Conservation (phyloP, 345 rosid genomes). For the Rhodomyrtus tomentosa region DNA sequence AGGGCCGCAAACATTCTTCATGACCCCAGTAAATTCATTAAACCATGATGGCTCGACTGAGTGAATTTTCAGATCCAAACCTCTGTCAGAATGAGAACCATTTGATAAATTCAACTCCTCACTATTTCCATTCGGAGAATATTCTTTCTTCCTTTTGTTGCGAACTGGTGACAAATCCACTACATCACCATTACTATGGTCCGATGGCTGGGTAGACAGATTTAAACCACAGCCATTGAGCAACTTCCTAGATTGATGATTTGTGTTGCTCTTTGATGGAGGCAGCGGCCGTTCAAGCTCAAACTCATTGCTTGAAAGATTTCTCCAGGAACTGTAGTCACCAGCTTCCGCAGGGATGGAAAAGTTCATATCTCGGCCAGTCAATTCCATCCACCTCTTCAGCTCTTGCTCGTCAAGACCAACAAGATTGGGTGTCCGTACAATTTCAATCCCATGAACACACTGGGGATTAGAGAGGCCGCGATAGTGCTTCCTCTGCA, state of each 20-base stretch:
- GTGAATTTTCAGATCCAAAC: conserved; percentile 5
- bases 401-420: conserved; percentile 28
- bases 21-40: conserved; percentile 33
- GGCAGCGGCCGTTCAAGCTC: conserved; percentile 28
- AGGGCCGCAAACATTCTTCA: conserved; percentile 45
- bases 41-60: conserved; percentile 26
- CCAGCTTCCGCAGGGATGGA: conserved; percentile 27
- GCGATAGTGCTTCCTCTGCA: conserved; percentile 49
- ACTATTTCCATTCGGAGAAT: conserved; percentile 9
- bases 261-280: background rate
- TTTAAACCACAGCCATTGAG: conserved; percentile 35
- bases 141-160: conserved; percentile 33
- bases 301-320: conserved; percentile 27
- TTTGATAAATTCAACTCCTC: conserved; percentile 1
- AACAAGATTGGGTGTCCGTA: conserved; percentile 25
- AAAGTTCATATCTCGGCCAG: conserved; percentile 32
- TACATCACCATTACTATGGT: conserved; percentile 23
- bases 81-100: conserved; percentile 4
- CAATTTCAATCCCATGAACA: conserved; percentile 37
- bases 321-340: conserved; percentile 42
- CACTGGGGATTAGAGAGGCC: conserved; percentile 51
- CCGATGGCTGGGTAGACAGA: conserved; percentile 29
- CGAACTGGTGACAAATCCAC: conserved; percentile 20
- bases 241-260: conserved; percentile 11
- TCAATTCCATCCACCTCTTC: conserved; percentile 35